These are phyloP conservation scores for Casuarina equisetifolia DNA, from an alignment of 306 rosid species.

Conservation along the genomic window DNA sequence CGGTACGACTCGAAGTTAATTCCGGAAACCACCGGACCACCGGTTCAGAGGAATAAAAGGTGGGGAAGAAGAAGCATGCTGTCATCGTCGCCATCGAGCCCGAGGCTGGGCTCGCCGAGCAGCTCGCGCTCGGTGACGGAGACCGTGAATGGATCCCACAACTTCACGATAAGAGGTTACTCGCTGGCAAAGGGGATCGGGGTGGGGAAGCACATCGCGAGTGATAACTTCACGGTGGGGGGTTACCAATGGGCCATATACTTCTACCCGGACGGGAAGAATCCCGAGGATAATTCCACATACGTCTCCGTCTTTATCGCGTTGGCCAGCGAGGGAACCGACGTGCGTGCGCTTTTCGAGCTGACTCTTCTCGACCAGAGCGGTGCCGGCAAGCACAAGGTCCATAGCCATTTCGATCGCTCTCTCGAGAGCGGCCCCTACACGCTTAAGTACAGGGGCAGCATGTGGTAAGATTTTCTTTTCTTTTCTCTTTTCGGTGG, in stretches of 20 bases:
- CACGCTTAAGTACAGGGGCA: slow-evolving; percentile 89
- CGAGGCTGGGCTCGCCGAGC: slow-evolving; percentile 49
- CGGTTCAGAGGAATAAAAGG: no score
- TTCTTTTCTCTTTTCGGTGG: neutral
- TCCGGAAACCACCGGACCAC: neutral
- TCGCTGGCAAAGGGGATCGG: slow-evolving; percentile 96
- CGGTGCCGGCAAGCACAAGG: slow-evolving; percentile 83
- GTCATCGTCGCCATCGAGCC: slow-evolving; percentile 1
- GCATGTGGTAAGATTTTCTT: slow-evolving; percentile 72
- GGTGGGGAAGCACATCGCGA: slow-evolving; percentile 88
- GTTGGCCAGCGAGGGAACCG: slow-evolving; percentile 92
- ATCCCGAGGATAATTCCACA: slow-evolving; percentile 88
- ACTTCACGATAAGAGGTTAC: slow-evolving; percentile 81
- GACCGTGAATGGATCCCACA: slow-evolving; percentile 95
- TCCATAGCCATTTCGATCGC: slow-evolving; percentile 92
- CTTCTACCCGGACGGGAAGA: slow-evolving; percentile 94
- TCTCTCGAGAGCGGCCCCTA: slow-evolving; percentile 91
- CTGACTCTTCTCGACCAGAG: slow-evolving; percentile 86
- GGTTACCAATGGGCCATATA: slow-evolving; percentile 96
- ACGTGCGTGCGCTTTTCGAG: slow-evolving; percentile 88
- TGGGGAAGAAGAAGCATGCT: neutral
- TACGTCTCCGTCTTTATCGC: slow-evolving; percentile 96
- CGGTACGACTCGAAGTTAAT: no score
- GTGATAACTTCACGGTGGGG: slow-evolving; percentile 90
- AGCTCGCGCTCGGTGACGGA: slow-evolving; percentile 90